Base-by-base conservation (phyloP, 2,329 filamentous ascomycete genomes). In the Paracoccidioides brasiliensis region DNA sequence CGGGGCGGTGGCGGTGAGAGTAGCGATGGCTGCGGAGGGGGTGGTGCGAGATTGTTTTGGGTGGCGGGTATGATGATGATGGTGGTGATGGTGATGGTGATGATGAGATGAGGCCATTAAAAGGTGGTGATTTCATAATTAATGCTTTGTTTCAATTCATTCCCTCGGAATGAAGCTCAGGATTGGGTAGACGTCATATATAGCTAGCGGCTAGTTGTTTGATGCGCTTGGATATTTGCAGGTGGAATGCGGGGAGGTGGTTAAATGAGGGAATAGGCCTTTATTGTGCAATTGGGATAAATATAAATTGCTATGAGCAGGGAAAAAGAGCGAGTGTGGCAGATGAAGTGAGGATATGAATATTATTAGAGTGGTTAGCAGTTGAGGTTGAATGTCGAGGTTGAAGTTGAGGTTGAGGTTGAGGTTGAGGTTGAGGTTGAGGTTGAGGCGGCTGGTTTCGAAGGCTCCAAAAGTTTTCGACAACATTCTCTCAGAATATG, bases 1-100 rank as follows among this genome's bases (percentile, higher is more conserved):
- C 74, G 74, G 22, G 1, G 30, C 74, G 66, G 56, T 71, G 74
- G 45, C 72, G 70, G 54, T 72, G 71, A 45, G 73, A 67, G 28
- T 69, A 70, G n/a, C 61, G 64, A 8, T 63, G 61, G 63, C 64
- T 67, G 69, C 30, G 33, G 51, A 44, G 30, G 51, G 42, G 51
- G 28, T 35, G 51, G 28, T 35, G 40, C 51, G 51, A 30, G 40
- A 35, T 30, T 43, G 51, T 10, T 43, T 32, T 0, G n/a, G 22
- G 30, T 22, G 40, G 51, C 51, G 50, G 28, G 30, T 51, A 33
- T 38, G 48, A 14, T 51, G 48, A 14, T 51, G 48, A 10, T 32
- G 48, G 30, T 22, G 8, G 6, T 30, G 43, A n/a, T n/a, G 43
- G 8, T 7, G 15, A 15, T 45, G 43, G 14, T 15, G 14, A 15